These are phyloP conservation scores for Globisporangium carolinianum DNA, from an alignment of 352 stramenopile species.

Conservation along the genomic window DNA sequence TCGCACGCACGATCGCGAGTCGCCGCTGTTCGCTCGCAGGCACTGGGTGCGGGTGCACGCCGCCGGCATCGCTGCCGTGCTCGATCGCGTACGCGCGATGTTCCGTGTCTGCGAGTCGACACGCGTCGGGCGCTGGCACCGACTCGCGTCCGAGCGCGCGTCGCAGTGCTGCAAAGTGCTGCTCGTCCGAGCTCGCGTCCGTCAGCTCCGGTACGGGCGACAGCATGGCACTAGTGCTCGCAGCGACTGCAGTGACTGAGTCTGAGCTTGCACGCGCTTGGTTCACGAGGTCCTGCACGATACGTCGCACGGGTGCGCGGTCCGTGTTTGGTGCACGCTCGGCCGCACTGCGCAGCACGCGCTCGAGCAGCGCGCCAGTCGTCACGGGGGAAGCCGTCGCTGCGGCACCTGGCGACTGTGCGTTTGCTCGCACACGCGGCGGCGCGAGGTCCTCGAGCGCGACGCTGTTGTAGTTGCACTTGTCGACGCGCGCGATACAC, in stretches of 20 bases:
- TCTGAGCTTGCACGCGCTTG: not conserved
- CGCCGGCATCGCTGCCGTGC: conserved; percentile 3
- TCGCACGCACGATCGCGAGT: conserved; percentile 9
- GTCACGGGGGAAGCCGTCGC: not conserved
- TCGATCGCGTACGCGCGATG: conserved; percentile 9
- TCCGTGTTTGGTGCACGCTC: conserved; percentile 2
- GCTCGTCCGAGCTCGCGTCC: not conserved
- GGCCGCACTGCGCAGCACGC: conserved; percentile 15
- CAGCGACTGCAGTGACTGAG: too few relatives aligned
- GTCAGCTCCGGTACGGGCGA: not conserved
- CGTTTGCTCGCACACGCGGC: not conserved
- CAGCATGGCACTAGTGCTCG: too few relatives aligned
- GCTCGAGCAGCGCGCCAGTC: conserved; percentile 8
- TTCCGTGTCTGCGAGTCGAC: conserved; percentile 8
- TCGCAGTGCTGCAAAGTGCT: conserved; percentile 7
- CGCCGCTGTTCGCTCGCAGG: conserved; percentile 3
- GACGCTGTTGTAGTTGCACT: conserved; percentile 4
- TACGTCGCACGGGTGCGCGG: conserved; percentile 17
- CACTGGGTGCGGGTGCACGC: conserved; percentile 1
- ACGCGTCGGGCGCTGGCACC: conserved; percentile 6
- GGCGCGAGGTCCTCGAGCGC: conserved; percentile 6
- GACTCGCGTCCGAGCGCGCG: not conserved
- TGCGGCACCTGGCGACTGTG: not conserved
- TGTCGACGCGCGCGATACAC: conserved; percentile 7
- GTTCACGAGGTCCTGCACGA: conserved; percentile 24